Conservation (phyloP, 108 stramenopile species). For the Craspedostauros australis region DNA sequence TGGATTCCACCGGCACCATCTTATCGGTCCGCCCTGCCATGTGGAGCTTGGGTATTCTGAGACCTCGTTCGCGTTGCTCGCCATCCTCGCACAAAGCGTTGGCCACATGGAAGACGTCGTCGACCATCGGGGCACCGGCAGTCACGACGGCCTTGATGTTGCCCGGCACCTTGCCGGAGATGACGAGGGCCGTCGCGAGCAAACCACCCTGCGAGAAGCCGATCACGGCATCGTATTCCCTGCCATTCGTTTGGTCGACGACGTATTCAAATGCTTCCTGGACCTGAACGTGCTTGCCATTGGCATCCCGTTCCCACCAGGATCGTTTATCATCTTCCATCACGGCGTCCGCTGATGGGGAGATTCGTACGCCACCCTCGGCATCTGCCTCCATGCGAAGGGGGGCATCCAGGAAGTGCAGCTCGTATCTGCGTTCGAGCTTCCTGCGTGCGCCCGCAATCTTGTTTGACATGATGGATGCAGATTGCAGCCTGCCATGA, state of each 20-base stretch:
- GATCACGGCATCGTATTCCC: constrained; percentile 47
- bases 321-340: constrained; percentile 14
- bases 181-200: constrained; percentile 49
- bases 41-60: constrained; percentile 59
- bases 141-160: constrained; percentile 49
- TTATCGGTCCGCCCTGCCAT: constrained; percentile 64
- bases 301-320: constrained; percentile 51
- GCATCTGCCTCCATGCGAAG: background rate
- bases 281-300: constrained; percentile 32
- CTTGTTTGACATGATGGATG: constrained; percentile 47
- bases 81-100: background rate
- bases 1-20: constrained; percentile 49
- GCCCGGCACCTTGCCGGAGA: constrained; percentile 45
- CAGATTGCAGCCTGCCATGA: constrained; percentile 60
- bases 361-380: too few species aligned
- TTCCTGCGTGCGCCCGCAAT: constrained; percentile 67
- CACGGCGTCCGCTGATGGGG: too few species aligned
- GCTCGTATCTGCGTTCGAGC: constrained; percentile 42
- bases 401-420: constrained; percentile 50
- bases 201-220: constrained; percentile 76
- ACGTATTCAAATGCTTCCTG: constrained; percentile 54
- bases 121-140: constrained; percentile 56
- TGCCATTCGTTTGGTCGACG: constrained; percentile 21
- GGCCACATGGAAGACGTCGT: constrained; percentile 43
- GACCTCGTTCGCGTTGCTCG: constrained; percentile 15